phyloP scores from a whole-genome alignment of 495 filamentous ascomycete genomes.

The Staphylotrichum tortipilum region DNA sequence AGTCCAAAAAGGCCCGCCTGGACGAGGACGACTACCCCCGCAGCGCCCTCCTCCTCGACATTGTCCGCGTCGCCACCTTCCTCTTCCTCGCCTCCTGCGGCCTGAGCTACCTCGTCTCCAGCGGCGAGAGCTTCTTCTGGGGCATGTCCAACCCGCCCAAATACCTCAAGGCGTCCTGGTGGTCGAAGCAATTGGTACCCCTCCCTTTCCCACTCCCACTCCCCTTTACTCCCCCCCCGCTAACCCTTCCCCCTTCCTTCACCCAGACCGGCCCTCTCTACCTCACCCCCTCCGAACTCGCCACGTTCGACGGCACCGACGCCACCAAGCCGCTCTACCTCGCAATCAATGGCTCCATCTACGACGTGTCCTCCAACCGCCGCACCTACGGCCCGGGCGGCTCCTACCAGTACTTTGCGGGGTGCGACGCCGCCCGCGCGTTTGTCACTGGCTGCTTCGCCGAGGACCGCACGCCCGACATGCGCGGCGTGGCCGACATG shows the following conservation, averaged over 20 bases:
- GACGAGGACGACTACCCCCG: conserved; percentile 32
- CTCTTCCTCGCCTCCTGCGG: conserved; percentile 58
- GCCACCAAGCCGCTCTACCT: conserved; percentile 73
- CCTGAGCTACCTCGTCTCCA: conserved; percentile 73
- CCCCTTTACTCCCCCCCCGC: not conserved
- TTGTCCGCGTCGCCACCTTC: conserved; percentile 64
- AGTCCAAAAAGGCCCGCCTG: conserved; percentile 18
- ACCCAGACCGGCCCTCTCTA: conserved; percentile 33
- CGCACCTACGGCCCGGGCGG: conserved; percentile 84
- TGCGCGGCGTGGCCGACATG: conserved; percentile 83
- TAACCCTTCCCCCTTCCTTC: not conserved
- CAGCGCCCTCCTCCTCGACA: conserved; percentile 51
- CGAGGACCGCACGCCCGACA: conserved; percentile 70
- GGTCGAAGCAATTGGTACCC: conserved; percentile 56
- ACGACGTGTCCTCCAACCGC: conserved; percentile 74
- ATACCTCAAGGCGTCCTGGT: conserved; percentile 52
- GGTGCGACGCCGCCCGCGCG: conserved; percentile 75
- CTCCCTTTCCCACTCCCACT: not conserved
- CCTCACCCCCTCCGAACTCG: conserved; percentile 67
- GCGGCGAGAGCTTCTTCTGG: conserved; percentile 53
- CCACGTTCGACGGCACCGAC: conserved; percentile 70
- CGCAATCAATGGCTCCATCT: conserved; percentile 87
- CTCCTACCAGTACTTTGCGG: conserved; percentile 78
- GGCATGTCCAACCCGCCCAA: conserved; percentile 53
- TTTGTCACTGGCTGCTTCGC: conserved; percentile 97